Evolutionary conservation across 1,284 basidiomycete genomes (phyloP).

Genomic region (Naganishia sp.): DNA sequence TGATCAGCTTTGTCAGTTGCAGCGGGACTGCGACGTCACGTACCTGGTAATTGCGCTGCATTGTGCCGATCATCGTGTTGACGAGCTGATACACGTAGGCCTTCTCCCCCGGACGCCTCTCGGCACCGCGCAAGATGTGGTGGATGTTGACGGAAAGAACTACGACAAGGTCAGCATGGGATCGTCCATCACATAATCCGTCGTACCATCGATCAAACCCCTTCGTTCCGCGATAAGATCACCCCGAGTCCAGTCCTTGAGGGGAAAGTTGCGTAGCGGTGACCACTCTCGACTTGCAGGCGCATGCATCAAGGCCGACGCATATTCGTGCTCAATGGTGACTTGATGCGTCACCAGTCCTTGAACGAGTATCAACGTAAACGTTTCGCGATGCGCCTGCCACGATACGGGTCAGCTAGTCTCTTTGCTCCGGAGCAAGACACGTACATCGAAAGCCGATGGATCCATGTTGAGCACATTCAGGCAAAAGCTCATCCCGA

Average conservation of each 20-base stretch:
- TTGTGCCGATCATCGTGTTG: conserved; percentile 45
- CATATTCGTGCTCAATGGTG: conserved; percentile 65
- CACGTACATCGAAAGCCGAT: conserved; percentile 62
- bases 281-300: conserved; percentile 40
- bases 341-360: conserved; percentile 60
- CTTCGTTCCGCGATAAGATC: conserved; percentile 10
- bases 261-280: conserved; percentile 4
- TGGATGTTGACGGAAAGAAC: conserved; percentile 41
- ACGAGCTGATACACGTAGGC: conserved; percentile 47
- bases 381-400: conserved; percentile 61
- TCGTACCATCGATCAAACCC: conserved; percentile 7
- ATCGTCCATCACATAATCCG: not conserved
- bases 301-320: conserved; percentile 51
- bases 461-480: conserved; percentile 68
- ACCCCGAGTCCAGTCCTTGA: not conserved
- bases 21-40: conserved; percentile 1
- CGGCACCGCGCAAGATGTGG: conserved; percentile 35
- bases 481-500: conserved; percentile 70
- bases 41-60: conserved; percentile 43
- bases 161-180: not conserved
- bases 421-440: not conserved
- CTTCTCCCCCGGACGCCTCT: conserved; percentile 40
- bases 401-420: not conserved
- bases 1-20: not conserved
- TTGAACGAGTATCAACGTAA: conserved; percentile 63